Conservation (phyloP, 306 rosid species). For the Morella rubra region DNA sequence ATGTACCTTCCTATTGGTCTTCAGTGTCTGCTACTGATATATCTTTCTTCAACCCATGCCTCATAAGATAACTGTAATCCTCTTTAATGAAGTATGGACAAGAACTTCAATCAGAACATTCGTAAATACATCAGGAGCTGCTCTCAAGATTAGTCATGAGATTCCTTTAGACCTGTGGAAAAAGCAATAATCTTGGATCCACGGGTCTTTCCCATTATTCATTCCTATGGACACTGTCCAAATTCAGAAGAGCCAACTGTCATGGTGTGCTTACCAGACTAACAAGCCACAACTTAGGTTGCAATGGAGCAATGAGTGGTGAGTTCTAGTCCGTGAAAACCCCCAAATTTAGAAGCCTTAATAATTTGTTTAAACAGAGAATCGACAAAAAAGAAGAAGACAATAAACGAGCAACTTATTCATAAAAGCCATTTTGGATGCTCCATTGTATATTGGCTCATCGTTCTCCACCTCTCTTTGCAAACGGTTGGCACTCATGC, state of each 20-base stretch:
- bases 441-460: not conserved
- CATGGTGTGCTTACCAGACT: not conserved
- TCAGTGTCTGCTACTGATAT: not conserved
- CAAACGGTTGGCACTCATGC: not conserved
- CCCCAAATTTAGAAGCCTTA: not conserved
- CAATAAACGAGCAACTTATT: not conserved
- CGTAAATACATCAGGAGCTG: not conserved
- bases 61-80: not conserved
- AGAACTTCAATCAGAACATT: not conserved
- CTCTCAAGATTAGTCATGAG: not conserved
- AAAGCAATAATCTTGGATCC: not conserved
- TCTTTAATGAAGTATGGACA: not conserved
- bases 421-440: not conserved
- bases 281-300: not conserved
- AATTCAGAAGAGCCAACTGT: not conserved
- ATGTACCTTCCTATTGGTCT: not conserved
- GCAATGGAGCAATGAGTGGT: not conserved
- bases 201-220: not conserved
- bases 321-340: not conserved
- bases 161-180: not conserved
- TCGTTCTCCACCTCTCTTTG: not conserved
- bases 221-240: conserved; percentile 1
- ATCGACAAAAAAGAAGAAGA: not conserved
- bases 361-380: not conserved
- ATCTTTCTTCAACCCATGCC: not conserved